Conservation (phyloP, 371 early-diverging fungal species). For the Haplosporangium sp. region DNA sequence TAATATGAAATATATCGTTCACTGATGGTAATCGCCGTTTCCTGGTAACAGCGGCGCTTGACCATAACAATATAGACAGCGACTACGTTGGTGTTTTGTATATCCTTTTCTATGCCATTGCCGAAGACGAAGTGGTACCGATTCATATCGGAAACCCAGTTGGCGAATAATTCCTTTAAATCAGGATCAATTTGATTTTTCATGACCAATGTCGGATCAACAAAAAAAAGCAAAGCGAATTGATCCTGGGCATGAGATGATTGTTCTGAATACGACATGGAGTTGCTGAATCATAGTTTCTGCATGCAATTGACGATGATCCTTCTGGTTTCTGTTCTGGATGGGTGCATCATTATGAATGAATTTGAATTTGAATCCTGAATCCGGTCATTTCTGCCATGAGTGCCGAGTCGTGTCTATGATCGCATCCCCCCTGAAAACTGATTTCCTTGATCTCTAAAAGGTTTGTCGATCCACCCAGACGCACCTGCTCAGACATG, state of each 20-base stretch:
- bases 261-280: not conserved
- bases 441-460: not conserved
- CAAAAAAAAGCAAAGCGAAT: not conserved
- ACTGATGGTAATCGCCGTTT: too few relatives aligned
- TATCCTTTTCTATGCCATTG: too few relatives aligned
- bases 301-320: slow-evolving; percentile 27
- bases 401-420: not conserved
- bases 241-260: slow-evolving; percentile 1
- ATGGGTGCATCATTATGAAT: not conserved
- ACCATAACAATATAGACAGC: too few relatives aligned
- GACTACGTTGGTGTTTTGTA: too few relatives aligned
- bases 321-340: not conserved
- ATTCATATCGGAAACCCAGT: too few relatives aligned
- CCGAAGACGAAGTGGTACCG: too few relatives aligned
- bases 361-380: not conserved
- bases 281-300: slow-evolving; percentile 32
- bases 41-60: too few relatives aligned
- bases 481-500: slow-evolving; percentile 63
- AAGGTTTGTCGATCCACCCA: slow-evolving; percentile 4
- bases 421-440: not conserved
- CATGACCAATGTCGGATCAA: too few relatives aligned
- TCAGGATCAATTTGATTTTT: too few relatives aligned
- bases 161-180: too few relatives aligned
- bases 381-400: not conserved
- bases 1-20: too few relatives aligned